phyloP scores from a whole-genome alignment of 1,139 yeast genomes.

The Sugiyamaella grinbergsii region DNA sequence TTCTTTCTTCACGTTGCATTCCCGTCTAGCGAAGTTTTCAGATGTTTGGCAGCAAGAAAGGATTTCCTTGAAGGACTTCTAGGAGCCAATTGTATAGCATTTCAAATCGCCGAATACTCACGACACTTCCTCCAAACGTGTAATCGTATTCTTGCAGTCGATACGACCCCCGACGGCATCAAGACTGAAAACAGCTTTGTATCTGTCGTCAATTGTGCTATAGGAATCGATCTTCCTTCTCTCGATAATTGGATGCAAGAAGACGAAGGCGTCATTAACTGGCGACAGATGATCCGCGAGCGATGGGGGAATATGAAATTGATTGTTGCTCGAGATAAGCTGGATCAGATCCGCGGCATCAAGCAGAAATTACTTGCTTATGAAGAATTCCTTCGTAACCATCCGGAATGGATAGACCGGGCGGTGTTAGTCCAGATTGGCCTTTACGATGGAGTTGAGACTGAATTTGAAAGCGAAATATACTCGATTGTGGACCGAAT shows the following conservation, averaged over 20 bases:
- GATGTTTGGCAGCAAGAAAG: slow-evolving; percentile 88
- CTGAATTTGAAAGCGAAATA: slow-evolving; percentile 67
- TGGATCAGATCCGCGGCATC: slow-evolving; percentile 85
- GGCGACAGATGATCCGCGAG: slow-evolving; percentile 73
- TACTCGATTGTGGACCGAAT: slow-evolving; percentile 81
- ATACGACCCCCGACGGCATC: slow-evolving; percentile 74
- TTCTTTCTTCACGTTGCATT: slow-evolving; percentile 91
- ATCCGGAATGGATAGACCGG: slow-evolving; percentile 70
- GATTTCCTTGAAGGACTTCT: slow-evolving; percentile 77
- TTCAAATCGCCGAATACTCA: slow-evolving; percentile 91
- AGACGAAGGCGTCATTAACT: slow-evolving; percentile 58
- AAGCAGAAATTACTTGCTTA: slow-evolving; percentile 86
- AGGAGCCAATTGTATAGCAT: slow-evolving; percentile 85
- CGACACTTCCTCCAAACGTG: slow-evolving; percentile 93
- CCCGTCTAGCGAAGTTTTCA: slow-evolving; percentile 93
- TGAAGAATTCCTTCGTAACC: slow-evolving; percentile 67
- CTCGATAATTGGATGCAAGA: slow-evolving; percentile 51
- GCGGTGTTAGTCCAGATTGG: slow-evolving; percentile 85
- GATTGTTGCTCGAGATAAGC: slow-evolving; percentile 84
- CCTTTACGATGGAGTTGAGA: slow-evolving; percentile 43
- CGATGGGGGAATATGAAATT: slow-evolving; percentile 73
- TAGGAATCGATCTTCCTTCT: slow-evolving; percentile 80
- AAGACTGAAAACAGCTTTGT: slow-evolving; percentile 61
- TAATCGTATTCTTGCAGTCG: slow-evolving; percentile 78
- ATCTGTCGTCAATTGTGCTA: slow-evolving; percentile 69